These are phyloP conservation scores for Mycosarcoma mackinlayi DNA, from an alignment of 1,284 basidiomycete genomes.

Conservation along the genomic window DNA sequence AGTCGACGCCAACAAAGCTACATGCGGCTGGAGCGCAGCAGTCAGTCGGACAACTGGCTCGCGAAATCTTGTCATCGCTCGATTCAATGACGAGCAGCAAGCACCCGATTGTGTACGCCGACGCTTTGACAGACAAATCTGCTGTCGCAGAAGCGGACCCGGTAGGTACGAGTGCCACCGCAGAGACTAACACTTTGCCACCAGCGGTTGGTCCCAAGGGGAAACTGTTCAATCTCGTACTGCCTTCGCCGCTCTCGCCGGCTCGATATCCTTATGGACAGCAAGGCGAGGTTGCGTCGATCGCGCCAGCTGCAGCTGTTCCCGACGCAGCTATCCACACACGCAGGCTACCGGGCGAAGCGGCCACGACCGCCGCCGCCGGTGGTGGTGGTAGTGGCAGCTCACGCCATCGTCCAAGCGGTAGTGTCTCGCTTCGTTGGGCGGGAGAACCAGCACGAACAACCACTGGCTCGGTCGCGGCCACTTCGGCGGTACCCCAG, in stretches of 20 bases:
- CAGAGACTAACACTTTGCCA: conserved; percentile 8
- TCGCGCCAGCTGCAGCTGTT: not conserved
- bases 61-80: conserved; percentile 2
- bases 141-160: not conserved
- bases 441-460: too few relatives aligned
- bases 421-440: too few relatives aligned
- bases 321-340: too few relatives aligned
- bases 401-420: too few relatives aligned
- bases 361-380: too few relatives aligned
- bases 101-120: conserved; percentile 31
- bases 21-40: too few relatives aligned
- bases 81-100: conserved; percentile 1
- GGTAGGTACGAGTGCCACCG: not conserved
- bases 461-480: too few relatives aligned
- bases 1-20: too few relatives aligned
- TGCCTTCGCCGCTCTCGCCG: conserved; percentile 42
- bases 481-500: not conserved
- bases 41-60: not conserved
- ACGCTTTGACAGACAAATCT: conserved; percentile 13
- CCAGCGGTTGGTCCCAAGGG: conserved; percentile 42
- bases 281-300: conserved; percentile 13
- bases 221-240: conserved; percentile 40
- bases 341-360: not conserved
- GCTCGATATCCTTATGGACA: conserved; percentile 46
- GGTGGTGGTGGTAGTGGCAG: too few relatives aligned